Evolutionary conservation across 176 grass and related monocot genomes (phyloP), one percentile per base, ranked within the genome.

Genomic region (Aegilops sharonensis): DNA sequence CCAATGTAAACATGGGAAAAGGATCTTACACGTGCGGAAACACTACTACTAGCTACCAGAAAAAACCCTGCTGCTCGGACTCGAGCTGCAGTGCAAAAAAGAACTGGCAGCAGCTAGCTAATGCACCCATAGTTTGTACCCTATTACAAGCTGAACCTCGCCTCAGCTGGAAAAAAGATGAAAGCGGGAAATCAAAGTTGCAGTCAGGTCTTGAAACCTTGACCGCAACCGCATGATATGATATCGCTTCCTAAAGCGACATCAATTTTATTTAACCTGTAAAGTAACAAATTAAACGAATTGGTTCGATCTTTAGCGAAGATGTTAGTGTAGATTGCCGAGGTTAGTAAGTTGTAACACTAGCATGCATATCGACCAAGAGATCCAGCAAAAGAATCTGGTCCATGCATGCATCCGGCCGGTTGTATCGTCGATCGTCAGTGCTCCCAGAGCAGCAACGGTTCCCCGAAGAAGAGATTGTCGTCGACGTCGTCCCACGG

Each of bases 361-460:
- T 66, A 30, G 34, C 52, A 64, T 48, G 45, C 45, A 48, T 48
- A 10, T 60, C 60, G 70, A 47, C 40, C 21, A 45, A 78, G 30
- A 52, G 30, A 54, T 42, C 17, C 23, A 23, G 36, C 1, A 24
- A 78, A 8, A 21, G 30, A 31, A 72, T 5, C 48, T 6, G 25
- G 66, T 57, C 1, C 80, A 54, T 48, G 60, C 59, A 62, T 52
- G 5, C 80, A 42, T 42, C 65, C 43, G 43, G 59, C 21, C 20
- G 72, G 43, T 5, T 75, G 71, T n/a, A 72, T 21, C 7, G 70
- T 37, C 31, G n/a, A 24, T 72, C 40, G 1, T 91, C 81, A 91
- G 60, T 91, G 77, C 40, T 91, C 86, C 90, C 90, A 91, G 11
- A 91, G 90, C 64, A 77, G 20, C 82, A 91, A 47, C 14, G 90